These are phyloP conservation scores for Xylaria sp. DNA, from an alignment of 2,329 filamentous ascomycete species.

Conservation along the genomic window DNA sequence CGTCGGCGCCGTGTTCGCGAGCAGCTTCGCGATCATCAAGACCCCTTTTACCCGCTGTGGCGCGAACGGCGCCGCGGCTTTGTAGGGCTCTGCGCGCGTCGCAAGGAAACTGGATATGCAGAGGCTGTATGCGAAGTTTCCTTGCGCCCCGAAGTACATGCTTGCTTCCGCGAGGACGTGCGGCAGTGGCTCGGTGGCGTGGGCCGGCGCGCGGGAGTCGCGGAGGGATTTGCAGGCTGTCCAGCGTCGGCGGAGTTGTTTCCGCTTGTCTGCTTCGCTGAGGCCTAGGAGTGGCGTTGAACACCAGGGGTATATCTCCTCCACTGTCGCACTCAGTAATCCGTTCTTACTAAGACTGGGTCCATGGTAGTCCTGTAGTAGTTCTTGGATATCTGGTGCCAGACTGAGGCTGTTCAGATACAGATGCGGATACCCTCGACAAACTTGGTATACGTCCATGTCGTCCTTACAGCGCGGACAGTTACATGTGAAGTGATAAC, in stretches of 20 bases:
- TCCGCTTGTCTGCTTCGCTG: slow-evolving; percentile 28
- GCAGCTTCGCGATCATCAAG: slow-evolving; percentile 61
- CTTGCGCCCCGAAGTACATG: slow-evolving; percentile 56
- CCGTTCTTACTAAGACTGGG: slow-evolving; percentile 42
- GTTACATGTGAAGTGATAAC: slow-evolving; percentile 64
- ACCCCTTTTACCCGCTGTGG: slow-evolving; percentile 62
- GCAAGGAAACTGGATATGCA: slow-evolving; percentile 60
- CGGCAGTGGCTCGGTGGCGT: slow-evolving; percentile 62
- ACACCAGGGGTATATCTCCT: slow-evolving; percentile 49
- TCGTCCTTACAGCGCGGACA: slow-evolving; percentile 62
- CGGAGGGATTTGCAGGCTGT: slow-evolving; percentile 52
- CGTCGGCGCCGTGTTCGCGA: slow-evolving; percentile 58
- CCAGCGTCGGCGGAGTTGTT: slow-evolving; percentile 52
- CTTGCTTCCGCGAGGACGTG: slow-evolving; percentile 57
- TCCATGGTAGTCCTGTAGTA: slow-evolving; percentile 49
- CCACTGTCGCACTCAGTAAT: slow-evolving; percentile 39
- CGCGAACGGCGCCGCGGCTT: slow-evolving; percentile 61
- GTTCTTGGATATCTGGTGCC: slow-evolving; percentile 52
- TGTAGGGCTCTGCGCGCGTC: slow-evolving; percentile 61
- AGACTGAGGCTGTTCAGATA: slow-evolving; percentile 59
- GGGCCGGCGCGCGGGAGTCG: slow-evolving; percentile 54
- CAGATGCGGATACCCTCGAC: slow-evolving; percentile 54
- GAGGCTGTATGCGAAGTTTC: slow-evolving; percentile 57
- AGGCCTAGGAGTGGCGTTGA: slow-evolving; percentile 31
- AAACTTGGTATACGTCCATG: slow-evolving; percentile 65